Evolutionary conservation across 169 alveolate species (phyloP).

Genomic region (Eimeria zaria): DNA sequence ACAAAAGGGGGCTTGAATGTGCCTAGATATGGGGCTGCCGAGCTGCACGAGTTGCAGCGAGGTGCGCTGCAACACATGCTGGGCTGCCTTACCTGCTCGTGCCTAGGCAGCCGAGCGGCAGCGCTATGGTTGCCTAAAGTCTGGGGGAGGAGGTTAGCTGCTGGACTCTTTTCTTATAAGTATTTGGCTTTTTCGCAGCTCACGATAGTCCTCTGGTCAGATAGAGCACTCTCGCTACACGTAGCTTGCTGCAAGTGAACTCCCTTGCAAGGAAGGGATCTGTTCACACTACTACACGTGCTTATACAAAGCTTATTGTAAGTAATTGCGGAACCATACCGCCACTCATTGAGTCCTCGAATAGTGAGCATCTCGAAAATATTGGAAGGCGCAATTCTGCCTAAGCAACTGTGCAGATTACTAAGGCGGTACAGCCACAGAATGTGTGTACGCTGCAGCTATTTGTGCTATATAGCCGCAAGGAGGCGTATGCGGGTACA

Average conservation of each 20-base stretch:
- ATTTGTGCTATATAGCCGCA: background rate
- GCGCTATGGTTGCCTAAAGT: too few relatives aligned
- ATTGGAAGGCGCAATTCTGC: background rate
- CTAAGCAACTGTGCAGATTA: background rate
- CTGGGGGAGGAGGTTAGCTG: too few relatives aligned
- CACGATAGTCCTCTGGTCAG: too few relatives aligned
- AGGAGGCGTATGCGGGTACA: background rate
- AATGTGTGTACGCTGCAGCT: background rate
- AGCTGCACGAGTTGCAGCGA: too few relatives aligned
- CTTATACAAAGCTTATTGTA: background rate
- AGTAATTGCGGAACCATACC: background rate
- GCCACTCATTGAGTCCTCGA: background rate
- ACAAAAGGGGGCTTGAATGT: too few relatives aligned
- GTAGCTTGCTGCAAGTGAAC: background rate
- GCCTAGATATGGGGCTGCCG: too few relatives aligned
- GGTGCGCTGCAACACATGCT: too few relatives aligned
- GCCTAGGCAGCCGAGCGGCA: too few relatives aligned
- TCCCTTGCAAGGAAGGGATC: background rate
- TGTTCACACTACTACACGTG: background rate
- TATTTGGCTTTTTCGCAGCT: too few relatives aligned
- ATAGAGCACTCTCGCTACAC: too few relatives aligned
- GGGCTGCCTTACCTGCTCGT: too few relatives aligned
- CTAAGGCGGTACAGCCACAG: background rate
- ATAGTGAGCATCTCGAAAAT: background rate
- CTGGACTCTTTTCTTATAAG: too few relatives aligned